Conservation (phyloP, 2,329 filamentous ascomycete genomes). For the Trichoderma koningii region DNA sequence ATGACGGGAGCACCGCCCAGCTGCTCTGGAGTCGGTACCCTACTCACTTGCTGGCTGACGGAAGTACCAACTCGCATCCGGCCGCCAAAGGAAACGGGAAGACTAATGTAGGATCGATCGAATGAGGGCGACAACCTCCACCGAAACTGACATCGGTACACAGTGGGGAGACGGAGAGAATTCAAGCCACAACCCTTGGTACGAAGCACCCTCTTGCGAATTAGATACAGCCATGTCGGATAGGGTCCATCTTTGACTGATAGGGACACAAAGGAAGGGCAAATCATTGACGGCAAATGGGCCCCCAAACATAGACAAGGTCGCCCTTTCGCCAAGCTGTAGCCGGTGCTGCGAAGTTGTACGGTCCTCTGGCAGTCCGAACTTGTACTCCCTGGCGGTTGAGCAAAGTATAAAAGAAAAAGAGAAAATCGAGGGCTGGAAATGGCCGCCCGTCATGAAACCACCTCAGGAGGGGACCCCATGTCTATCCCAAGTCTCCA, state of each 20-base stretch:
- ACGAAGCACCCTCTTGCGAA: not conserved
- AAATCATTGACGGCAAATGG: not conserved
- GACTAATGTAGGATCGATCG: conserved; percentile 39
- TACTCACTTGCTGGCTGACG: conserved; percentile 29
- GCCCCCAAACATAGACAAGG: not conserved
- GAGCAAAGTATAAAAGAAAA: not conserved
- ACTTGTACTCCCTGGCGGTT: conserved; percentile 16
- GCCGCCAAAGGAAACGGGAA: conserved; percentile 37
- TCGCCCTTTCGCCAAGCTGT: conserved; percentile 6
- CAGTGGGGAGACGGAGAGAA: conserved; percentile 31
- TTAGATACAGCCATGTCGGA: conserved; percentile 16
- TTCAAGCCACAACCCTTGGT: not conserved
- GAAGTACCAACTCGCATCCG: conserved; percentile 33
- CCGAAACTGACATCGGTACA: conserved; percentile 36
- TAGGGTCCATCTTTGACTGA: not conserved
- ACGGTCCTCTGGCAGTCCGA: not conserved
- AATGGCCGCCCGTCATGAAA: conserved; percentile 35
- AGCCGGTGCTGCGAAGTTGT: not conserved
- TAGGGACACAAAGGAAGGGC: not conserved
- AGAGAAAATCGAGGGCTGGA: conserved; percentile 22
- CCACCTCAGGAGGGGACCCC: conserved; percentile 36
- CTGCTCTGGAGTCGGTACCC: conserved; percentile 23
- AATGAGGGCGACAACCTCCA: conserved; percentile 32
- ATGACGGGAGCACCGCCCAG: conserved; percentile 19
- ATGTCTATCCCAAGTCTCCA: conserved; percentile 32